Percentiles rank a stretch among this genome's conserved stretches.
phyloP scores from a whole-genome alignment of 2,329 filamentous ascomycete species.

The Alternaria dauci region DNA sequence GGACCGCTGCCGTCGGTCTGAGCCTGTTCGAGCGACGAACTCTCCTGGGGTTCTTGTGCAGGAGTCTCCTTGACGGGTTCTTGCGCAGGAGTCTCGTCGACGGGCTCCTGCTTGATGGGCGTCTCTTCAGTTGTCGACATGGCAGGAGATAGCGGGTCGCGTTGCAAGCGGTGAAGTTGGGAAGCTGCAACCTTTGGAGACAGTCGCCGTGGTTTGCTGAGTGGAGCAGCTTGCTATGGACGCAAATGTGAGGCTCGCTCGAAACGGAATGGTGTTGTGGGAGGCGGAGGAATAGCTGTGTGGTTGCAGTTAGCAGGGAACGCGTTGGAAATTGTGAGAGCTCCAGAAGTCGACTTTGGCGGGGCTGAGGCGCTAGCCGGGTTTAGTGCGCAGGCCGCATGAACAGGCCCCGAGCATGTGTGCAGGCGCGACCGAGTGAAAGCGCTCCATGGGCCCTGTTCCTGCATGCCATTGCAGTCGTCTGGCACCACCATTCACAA shows the following conservation, averaged over 20 bases:
- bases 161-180: slow-evolving; percentile 2
- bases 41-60: not conserved
- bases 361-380: slow-evolving; percentile 38
- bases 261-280: not conserved
- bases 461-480: not conserved
- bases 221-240: not conserved
- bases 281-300: not conserved
- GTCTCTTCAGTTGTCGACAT: slow-evolving; percentile 29
- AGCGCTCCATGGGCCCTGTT: slow-evolving; percentile 14
- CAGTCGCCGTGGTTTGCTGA: not conserved
- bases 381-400: slow-evolving; percentile 32
- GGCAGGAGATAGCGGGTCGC: slow-evolving; percentile 7
- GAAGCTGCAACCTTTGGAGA: not conserved
- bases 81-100: slow-evolving; percentile 21
- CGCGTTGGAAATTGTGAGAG: slow-evolving; percentile 24
- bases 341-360: slow-evolving; percentile 34
- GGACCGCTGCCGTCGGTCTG: slow-evolving; percentile 59
- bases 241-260: not conserved
- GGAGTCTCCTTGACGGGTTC: slow-evolving; percentile 1
- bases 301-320: slow-evolving; percentile 1
- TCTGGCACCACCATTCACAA: not conserved
- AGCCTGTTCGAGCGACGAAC: slow-evolving; percentile 28
- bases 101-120: slow-evolving; percentile 16
- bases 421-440: slow-evolving; percentile 20
- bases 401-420: slow-evolving; percentile 22